Percentiles rank a stretch among this genome's conserved stretches.
These are phyloP conservation scores for Colletotrichum somersetense DNA, from an alignment of 2,329 filamentous ascomycete genomes.

Conservation along the genomic window DNA sequence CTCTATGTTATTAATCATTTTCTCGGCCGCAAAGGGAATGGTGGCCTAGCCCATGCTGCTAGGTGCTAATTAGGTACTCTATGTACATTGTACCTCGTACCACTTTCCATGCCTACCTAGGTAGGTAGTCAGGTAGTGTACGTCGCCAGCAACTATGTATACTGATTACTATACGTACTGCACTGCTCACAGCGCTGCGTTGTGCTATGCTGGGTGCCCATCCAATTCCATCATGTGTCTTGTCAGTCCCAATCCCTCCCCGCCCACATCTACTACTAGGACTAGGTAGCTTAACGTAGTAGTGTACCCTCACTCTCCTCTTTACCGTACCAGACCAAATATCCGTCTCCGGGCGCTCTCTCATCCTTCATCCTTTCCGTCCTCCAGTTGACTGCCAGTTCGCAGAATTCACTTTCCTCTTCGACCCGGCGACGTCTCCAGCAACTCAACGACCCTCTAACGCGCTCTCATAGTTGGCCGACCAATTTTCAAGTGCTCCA, in stretches of 20 bases:
- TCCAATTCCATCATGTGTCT: conserved; percentile 2
- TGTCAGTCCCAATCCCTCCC: conserved; percentile 7
- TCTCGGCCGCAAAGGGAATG: conserved; percentile 31
- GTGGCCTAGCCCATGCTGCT: conserved; percentile 25
- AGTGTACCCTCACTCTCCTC: not conserved
- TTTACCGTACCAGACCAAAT: not conserved
- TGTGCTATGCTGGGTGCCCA: not conserved
- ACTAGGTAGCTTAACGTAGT: not conserved
- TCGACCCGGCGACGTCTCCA: not conserved
- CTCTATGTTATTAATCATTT: conserved; percentile 29
- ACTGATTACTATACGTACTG: not conserved
- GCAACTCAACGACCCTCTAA: not conserved
- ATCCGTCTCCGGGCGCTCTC: conserved; percentile 2
- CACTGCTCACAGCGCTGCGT: not conserved
- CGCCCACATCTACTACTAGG: not conserved
- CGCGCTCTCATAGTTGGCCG: not conserved
- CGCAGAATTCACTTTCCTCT: not conserved
- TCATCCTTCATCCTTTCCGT: conserved; percentile 7
- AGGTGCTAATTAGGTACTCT: not conserved
- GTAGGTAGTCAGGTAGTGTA: not conserved
- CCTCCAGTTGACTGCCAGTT: not conserved
- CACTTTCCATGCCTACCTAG: too few species aligned
- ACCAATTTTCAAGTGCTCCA: not conserved
- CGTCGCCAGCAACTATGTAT: not conserved
- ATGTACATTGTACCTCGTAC: too few species aligned